Conservation (phyloP, 2,329 filamentous ascomycete genomes). For the Decorospora gaudefroyi region DNA sequence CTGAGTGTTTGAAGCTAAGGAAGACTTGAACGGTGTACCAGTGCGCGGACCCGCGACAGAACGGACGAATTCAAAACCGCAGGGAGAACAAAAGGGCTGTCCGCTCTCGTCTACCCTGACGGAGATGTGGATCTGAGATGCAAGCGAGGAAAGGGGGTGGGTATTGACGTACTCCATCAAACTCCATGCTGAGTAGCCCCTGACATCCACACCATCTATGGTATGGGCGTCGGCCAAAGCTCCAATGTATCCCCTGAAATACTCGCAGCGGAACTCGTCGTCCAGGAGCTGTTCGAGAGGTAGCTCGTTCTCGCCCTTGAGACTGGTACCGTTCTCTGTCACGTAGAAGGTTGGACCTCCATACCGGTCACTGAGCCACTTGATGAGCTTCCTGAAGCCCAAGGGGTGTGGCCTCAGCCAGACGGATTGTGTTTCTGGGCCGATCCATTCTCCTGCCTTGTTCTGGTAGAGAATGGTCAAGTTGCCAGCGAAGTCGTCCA, state of each 20-base stretch:
- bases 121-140: constrained; percentile 6
- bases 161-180: constrained; percentile 69
- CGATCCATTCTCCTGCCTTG: constrained; percentile 74
- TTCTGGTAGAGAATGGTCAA: constrained; percentile 72
- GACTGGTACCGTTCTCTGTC: constrained; percentile 84
- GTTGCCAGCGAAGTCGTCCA: constrained; percentile 74
- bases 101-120: not conserved
- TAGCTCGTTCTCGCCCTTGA: constrained; percentile 82
- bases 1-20: constrained; percentile 19
- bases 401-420: constrained; percentile 78
- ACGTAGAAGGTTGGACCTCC: constrained; percentile 78
- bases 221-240: constrained; percentile 74
- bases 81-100: not conserved
- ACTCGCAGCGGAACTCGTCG: constrained; percentile 79
- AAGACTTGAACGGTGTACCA: constrained; percentile 6
- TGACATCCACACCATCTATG: constrained; percentile 76
- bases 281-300: constrained; percentile 71
- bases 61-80: constrained; percentile 2
- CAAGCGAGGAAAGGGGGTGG: constrained; percentile 14
- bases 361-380: constrained; percentile 69
- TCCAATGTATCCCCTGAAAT: constrained; percentile 76
- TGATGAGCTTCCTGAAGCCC: constrained; percentile 72
- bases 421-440: constrained; percentile 77
- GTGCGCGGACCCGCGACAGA: not conserved
- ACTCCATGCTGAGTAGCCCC: constrained; percentile 84